Evolutionary conservation across 805 yeast species (phyloP).

Genomic region (Metschnikowia borealis): DNA sequence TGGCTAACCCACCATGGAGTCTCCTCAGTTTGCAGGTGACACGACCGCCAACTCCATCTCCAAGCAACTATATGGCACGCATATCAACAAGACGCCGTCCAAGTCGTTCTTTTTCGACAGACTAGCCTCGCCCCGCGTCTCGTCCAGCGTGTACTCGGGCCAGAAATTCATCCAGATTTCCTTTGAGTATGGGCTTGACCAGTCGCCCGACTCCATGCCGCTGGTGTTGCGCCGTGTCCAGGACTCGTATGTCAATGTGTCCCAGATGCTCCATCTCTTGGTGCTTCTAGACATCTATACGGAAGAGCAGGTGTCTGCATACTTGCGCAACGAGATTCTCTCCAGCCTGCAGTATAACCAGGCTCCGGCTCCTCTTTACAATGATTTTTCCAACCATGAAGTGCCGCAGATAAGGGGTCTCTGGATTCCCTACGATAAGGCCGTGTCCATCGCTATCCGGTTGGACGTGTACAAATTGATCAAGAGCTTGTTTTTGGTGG

Average conservation of each 20-base stretch:
- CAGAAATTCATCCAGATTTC: conserved; percentile 36
- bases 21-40: conserved; percentile 41
- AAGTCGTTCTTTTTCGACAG: not conserved
- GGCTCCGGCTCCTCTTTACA: conserved; percentile 17
- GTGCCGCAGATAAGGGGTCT: conserved; percentile 29
- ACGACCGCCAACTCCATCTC: conserved; percentile 38
- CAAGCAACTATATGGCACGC: conserved; percentile 34
- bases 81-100: conserved; percentile 21
- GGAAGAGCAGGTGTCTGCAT: conserved; percentile 26
- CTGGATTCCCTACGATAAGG: conserved; percentile 44
- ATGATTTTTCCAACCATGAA: conserved; percentile 30
- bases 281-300: conserved; percentile 26
- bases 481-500: conserved; percentile 37
- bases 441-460: conserved; percentile 34
- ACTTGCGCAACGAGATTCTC: conserved; percentile 31
- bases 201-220: conserved; percentile 2
- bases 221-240: conserved; percentile 37
- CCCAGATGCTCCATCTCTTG: conserved; percentile 35
- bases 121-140: conserved; percentile 7
- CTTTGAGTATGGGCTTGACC: conserved; percentile 9
- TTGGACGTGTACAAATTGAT: conserved; percentile 38
- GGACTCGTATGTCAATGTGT: conserved; percentile 38
- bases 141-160: conserved; percentile 31
- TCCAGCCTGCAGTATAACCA: conserved; percentile 27
- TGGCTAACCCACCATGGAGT: conserved; percentile 28